Conservation (phyloP, 306 rosid genomes). For the Fragaria vesca region DNA sequence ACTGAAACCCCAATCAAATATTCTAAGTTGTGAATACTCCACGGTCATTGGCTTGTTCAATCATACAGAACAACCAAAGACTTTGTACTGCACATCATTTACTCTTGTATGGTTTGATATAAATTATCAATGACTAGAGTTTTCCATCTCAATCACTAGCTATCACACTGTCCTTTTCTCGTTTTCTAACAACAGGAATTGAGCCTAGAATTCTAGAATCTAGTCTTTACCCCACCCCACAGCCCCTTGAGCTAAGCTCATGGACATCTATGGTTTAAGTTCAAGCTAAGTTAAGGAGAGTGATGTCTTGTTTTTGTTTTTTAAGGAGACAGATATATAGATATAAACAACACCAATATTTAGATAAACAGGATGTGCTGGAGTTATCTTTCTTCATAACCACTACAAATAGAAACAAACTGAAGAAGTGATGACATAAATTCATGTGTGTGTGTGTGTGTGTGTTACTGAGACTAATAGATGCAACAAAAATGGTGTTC, state of each 20-base stretch:
- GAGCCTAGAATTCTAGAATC: neutral
- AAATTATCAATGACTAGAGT: neutral
- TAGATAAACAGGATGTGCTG: neutral
- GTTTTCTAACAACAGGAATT: neutral
- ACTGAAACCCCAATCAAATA: constrained; percentile 1
- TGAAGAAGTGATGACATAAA: constrained; percentile 3
- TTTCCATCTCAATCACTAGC: constrained; percentile 1
- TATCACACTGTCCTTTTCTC: neutral
- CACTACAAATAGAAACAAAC: constrained; percentile 11
- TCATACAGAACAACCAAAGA: constrained; percentile 14
- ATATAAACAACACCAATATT: neutral
- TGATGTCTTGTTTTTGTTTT: neutral
- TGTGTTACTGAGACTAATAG: neutral
- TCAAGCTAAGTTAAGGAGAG: constrained; percentile 4
- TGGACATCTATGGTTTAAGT: neutral
- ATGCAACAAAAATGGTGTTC: neutral
- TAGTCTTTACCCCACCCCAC: neutral
- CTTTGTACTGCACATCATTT: neutral
- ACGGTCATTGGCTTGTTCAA: constrained; percentile 7
- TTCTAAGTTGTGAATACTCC: neutral
- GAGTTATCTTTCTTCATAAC: constrained; percentile 12
- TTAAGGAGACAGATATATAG: neutral
- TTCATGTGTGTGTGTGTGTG: neutral
- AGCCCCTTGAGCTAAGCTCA: neutral
- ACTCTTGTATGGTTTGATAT: neutral